These are phyloP conservation scores for Hypholoma fasciculare DNA, from an alignment of 768 basidiomycete species.

Conservation along the genomic window DNA sequence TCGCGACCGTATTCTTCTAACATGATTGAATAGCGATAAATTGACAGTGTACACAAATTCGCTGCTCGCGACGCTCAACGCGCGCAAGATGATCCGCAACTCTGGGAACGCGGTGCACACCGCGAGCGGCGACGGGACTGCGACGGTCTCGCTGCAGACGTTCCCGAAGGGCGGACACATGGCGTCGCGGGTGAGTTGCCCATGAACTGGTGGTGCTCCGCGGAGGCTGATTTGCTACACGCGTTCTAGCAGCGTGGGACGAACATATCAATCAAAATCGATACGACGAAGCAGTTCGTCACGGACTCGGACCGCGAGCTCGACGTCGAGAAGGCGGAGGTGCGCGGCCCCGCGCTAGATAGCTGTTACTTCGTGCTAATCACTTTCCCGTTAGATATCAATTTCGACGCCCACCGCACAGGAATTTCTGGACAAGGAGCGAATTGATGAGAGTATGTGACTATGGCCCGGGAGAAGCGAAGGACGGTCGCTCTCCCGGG, in stretches of 20 bases:
- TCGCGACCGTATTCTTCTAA: neutral
- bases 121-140: conserved; percentile 39
- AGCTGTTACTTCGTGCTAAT: neutral
- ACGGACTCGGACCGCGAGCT: conserved; percentile 38
- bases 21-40: too few species aligned
- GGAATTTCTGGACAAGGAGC: neutral
- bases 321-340: conserved; percentile 24
- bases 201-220: neutral
- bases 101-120: conserved; percentile 37
- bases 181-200: conserved; percentile 29
- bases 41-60: conserved; percentile 57
- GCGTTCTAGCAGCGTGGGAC: conserved; percentile 31
- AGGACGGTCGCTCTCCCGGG: too few species aligned
- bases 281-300: conserved; percentile 51
- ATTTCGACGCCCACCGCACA: neutral
- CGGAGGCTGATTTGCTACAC: too few species aligned
- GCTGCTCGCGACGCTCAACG: conserved; percentile 61
- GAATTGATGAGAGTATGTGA: too few species aligned
- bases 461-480: too few species aligned
- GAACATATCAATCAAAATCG: conserved; percentile 56
- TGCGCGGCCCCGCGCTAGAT: neutral
- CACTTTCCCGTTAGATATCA: neutral
- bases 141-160: conserved; percentile 39
- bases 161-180: conserved; percentile 31
- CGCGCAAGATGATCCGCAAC: conserved; percentile 46